Percentiles rank a stretch among this genome's conserved stretches.
phyloP scores from a whole-genome alignment of 805 yeast species.

The Lachancea sp. region DNA sequence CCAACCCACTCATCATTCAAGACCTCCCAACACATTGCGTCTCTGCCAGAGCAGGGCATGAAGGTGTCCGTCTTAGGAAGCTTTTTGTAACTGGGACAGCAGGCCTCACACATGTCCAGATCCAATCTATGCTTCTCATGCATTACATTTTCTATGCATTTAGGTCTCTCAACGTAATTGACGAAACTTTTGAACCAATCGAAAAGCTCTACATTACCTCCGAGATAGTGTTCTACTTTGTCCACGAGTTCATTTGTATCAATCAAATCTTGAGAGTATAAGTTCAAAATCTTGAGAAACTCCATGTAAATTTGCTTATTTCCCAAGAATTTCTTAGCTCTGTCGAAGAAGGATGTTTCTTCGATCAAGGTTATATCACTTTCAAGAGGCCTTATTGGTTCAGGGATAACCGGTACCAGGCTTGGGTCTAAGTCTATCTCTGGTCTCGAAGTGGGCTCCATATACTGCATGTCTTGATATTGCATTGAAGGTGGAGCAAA shows the following conservation, averaged over 20 bases:
- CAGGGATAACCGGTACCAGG: conserved; percentile 78
- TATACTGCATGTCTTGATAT: conserved; percentile 6
- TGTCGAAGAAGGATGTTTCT: conserved; percentile 86
- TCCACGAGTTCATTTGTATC: conserved; percentile 77
- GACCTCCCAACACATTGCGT: conserved; percentile 98
- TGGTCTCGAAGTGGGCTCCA: conserved; percentile 29
- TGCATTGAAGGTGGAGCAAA: conserved; percentile 20
- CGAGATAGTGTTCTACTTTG: conserved; percentile 79
- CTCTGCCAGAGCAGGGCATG: conserved; percentile 98
- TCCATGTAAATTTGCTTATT: conserved; percentile 89
- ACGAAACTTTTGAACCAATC: conserved; percentile 92
- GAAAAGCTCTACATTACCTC: conserved; percentile 69
- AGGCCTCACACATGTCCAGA: conserved; percentile 82
- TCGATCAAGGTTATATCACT: conserved; percentile 61
- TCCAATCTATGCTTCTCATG: conserved; percentile 90
- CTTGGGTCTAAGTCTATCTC: conserved; percentile 51
- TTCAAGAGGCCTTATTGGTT: conserved; percentile 60
- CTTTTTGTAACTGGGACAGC: conserved; percentile 91
- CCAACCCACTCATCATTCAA: conserved; percentile 99
- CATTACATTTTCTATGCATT: conserved; percentile 76
- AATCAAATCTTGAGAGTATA: conserved; percentile 85
- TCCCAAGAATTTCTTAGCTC: conserved; percentile 80
- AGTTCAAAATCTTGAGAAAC: conserved; percentile 78
- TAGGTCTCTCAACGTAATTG: conserved; percentile 79
- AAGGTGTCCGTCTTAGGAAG: conserved; percentile 89